These are phyloP conservation scores for Sanghuangporus baumii DNA, from an alignment of 1,284 basidiomycete genomes.

Conservation along the genomic window DNA sequence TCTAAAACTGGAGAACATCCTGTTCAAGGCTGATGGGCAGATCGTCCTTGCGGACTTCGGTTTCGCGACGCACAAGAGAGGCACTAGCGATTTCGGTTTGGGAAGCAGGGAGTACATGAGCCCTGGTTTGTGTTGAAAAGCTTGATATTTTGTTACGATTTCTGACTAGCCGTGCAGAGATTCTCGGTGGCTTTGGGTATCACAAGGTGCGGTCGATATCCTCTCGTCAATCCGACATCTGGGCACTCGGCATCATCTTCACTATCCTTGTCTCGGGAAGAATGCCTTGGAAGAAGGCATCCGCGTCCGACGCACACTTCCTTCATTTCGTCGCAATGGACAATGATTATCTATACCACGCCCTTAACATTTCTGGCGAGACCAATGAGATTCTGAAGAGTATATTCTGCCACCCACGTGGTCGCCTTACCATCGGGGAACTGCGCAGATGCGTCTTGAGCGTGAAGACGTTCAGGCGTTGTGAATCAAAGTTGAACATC, in stretches of 20 bases:
- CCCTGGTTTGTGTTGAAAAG: slow-evolving; percentile 55
- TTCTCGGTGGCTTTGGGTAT: too few relatives aligned
- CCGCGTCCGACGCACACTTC: slow-evolving; percentile 53
- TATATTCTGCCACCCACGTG: slow-evolving; percentile 70
- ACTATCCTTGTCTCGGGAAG: slow-evolving; percentile 94
- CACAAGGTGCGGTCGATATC: slow-evolving; percentile 31
- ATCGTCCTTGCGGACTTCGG: slow-evolving; percentile 96
- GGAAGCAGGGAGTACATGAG: slow-evolving; percentile 97
- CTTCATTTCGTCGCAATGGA: slow-evolving; percentile 62
- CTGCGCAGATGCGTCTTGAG: slow-evolving; percentile 58
- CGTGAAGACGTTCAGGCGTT: neutral
- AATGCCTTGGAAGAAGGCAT: slow-evolving; percentile 98
- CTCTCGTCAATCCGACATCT: slow-evolving; percentile 89
- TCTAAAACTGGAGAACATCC: slow-evolving; percentile 96
- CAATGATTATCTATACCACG: slow-evolving; percentile 58
- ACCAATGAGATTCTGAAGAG: slow-evolving; percentile 61
- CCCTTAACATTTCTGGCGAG: slow-evolving; percentile 69
- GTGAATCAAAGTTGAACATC: neutral
- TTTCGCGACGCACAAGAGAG: slow-evolving; percentile 86
- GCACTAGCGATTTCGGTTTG: slow-evolving; percentile 90
- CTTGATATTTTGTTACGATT: too few relatives aligned
- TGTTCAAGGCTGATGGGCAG: slow-evolving; percentile 72
- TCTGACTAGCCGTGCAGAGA: too few relatives aligned
- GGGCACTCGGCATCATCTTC: slow-evolving; percentile 95
- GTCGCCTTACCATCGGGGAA: slow-evolving; percentile 64